Evolutionary conservation across 768 basidiomycete species (phyloP).

Genomic region (Daedaleopsis nitida): DNA sequence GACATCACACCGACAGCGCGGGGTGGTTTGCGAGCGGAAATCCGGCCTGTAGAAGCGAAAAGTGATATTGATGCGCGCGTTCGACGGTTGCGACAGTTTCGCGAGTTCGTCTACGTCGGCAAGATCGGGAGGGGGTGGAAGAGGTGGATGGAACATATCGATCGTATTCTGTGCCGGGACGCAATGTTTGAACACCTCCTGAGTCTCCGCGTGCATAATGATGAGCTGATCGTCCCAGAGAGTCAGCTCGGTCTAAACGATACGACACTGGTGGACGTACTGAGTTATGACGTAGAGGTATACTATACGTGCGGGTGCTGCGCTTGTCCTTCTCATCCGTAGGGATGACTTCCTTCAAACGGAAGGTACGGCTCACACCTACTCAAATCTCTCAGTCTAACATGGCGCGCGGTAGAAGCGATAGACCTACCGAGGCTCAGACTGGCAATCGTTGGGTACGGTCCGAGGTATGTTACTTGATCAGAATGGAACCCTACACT

Average conservation of each 20-base stretch:
- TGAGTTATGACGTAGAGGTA: slow-evolving; percentile 78
- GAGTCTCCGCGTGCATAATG: slow-evolving; percentile 88
- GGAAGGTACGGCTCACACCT: slow-evolving; percentile 74
- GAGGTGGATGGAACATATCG: slow-evolving; percentile 68
- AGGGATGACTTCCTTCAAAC: slow-evolving; percentile 77
- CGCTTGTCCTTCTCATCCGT: slow-evolving; percentile 57
- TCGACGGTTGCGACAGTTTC: slow-evolving; percentile 47
- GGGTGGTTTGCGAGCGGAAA: slow-evolving; percentile 64
- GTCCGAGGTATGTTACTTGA: slow-evolving; percentile 78
- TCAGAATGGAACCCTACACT: slow-evolving; percentile 84
- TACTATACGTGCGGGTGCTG: slow-evolving; percentile 71
- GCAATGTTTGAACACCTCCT: slow-evolving; percentile 81
- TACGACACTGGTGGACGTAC: slow-evolving; percentile 40
- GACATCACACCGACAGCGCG: slow-evolving; percentile 71
- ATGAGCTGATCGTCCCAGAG: slow-evolving; percentile 47
- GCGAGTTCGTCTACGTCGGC: slow-evolving; percentile 8
- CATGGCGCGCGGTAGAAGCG: background rate
- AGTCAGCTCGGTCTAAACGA: background rate
- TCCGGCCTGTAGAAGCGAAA: slow-evolving; percentile 88
- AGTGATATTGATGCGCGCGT: slow-evolving; percentile 81
- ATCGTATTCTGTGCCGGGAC: slow-evolving; percentile 72
- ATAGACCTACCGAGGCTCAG: slow-evolving; percentile 66
- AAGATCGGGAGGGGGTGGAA: slow-evolving; percentile 22
- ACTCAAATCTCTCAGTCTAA: background rate
- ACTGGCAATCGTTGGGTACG: slow-evolving; percentile 85